Conservation (phyloP, 2,329 filamentous ascomycete genomes). For the Alternaria novae-zelandiae region DNA sequence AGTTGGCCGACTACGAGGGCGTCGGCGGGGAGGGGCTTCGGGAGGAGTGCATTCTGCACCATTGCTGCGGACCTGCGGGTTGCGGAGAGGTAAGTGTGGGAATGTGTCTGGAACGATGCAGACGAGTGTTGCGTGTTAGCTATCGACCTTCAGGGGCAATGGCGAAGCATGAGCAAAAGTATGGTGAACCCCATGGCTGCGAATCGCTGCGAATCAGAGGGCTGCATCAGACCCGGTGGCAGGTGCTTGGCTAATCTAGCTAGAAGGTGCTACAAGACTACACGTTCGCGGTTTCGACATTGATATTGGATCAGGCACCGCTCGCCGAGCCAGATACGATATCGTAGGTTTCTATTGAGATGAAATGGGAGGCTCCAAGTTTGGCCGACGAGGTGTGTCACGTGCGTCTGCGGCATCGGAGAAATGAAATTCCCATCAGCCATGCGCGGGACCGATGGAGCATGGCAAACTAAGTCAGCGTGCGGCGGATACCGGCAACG, state of each 20-base stretch:
- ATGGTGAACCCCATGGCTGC: conserved; percentile 20
- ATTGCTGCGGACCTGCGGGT: conserved; percentile 21
- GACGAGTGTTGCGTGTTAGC: not conserved
- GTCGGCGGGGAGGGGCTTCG: conserved; percentile 44
- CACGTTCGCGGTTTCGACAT: conserved; percentile 28
- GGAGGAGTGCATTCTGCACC: conserved; percentile 46
- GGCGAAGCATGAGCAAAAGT: conserved; percentile 6
- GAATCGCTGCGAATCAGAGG: conserved; percentile 31
- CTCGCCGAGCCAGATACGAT: conserved; percentile 5
- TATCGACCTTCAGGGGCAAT: not conserved
- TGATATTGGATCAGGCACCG: conserved; percentile 26
- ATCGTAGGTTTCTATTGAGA: not conserved
- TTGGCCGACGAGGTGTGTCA: conserved; percentile 11
- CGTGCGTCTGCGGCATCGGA: conserved; percentile 21
- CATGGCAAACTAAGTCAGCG: not conserved
- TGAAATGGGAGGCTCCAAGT: not conserved
- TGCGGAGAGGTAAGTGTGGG: not conserved
- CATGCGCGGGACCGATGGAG: conserved; percentile 3
- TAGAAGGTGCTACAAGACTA: conserved; percentile 22
- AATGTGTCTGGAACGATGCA: not conserved
- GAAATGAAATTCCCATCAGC: conserved; percentile 4
- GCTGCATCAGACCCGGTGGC: conserved; percentile 21
- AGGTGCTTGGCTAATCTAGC: conserved; percentile 24
- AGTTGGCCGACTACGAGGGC: conserved; percentile 46
- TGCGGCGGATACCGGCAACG: conserved; percentile 8